These are phyloP conservation scores for Ganoderma leucocontextum DNA, from an alignment of 1,284 basidiomycete genomes.

Conservation along the genomic window DNA sequence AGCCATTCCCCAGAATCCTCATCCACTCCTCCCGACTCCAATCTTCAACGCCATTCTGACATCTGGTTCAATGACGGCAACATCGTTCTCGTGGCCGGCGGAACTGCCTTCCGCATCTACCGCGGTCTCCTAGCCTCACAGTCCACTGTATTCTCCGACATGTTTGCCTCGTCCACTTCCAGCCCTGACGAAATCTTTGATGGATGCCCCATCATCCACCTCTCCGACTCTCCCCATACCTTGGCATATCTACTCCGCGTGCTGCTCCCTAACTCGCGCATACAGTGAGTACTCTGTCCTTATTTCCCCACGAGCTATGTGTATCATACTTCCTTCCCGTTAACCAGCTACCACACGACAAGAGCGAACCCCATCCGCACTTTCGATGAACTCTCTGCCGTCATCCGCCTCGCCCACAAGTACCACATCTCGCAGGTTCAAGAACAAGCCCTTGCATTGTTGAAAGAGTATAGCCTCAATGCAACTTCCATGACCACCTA, in stretches of 20 bases:
- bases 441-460: background rate
- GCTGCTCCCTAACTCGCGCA: background rate
- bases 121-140: slow-evolving; percentile 28
- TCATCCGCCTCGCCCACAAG: background rate
- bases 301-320: background rate
- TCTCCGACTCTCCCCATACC: slow-evolving; percentile 26
- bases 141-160: slow-evolving; percentile 29
- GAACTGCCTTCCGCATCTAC: slow-evolving; percentile 30
- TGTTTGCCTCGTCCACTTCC: slow-evolving; percentile 32
- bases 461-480: too few relatives aligned
- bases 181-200: slow-evolving; percentile 14
- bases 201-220: slow-evolving; percentile 26
- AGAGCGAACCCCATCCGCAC: background rate
- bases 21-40: background rate
- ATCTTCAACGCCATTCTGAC: background rate
- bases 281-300: background rate
- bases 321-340: too few relatives aligned
- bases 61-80: slow-evolving; percentile 33
- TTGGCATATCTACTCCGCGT: slow-evolving; percentile 18
- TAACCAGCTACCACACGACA: background rate
- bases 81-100: slow-evolving; percentile 29
- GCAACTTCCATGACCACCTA: too few relatives aligned
- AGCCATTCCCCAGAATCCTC: background rate
- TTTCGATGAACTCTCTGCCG: background rate
- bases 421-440: background rate